phyloP scores from a whole-genome alignment of 2,329 filamentous ascomycete species.

The Cercospora nicotianae region DNA sequence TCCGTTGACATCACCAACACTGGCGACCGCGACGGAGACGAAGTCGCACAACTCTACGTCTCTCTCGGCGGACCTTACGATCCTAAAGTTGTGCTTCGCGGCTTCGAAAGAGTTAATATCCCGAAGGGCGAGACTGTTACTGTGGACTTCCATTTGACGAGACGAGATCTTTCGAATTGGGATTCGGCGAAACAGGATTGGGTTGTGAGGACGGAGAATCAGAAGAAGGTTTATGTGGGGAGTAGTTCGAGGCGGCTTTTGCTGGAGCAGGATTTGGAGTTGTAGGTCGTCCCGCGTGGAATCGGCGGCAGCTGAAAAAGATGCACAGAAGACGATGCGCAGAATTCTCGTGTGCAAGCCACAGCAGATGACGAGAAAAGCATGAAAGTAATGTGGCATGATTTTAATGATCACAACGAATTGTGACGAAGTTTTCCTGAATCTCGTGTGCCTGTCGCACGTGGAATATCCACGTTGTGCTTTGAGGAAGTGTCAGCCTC shows the following conservation, averaged over 20 bases:
- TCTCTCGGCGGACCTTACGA: slow-evolving; percentile 41
- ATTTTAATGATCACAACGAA: not conserved
- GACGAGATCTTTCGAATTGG: slow-evolving; percentile 29
- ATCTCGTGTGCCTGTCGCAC: not conserved
- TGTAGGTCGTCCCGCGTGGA: not conserved
- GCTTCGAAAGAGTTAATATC: slow-evolving; percentile 43
- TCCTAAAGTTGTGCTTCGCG: slow-evolving; percentile 51
- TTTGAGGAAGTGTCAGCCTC: not conserved
- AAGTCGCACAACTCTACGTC: slow-evolving; percentile 58
- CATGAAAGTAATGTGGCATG: not conserved
- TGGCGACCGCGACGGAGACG: slow-evolving; percentile 54
- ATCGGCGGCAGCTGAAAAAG: not conserved
- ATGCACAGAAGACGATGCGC: not conserved
- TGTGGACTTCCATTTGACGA: slow-evolving; percentile 25
- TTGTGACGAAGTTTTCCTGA: not conserved
- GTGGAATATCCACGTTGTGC: not conserved
- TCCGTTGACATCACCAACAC: slow-evolving; percentile 63
- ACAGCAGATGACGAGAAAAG: not conserved
- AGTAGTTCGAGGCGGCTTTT: slow-evolving; percentile 32
- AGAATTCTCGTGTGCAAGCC: not conserved
- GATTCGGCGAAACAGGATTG: slow-evolving; percentile 49
- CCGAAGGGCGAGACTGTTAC: slow-evolving; percentile 24
- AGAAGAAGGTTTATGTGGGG: slow-evolving; percentile 36
- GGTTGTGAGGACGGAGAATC: slow-evolving; percentile 19
- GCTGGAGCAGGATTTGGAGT: slow-evolving; percentile 13